A percentile compares a stretch with the other conserved stretches of the same genome.
These are phyloP conservation scores for Pezicula radicicola DNA, from an alignment of 2,329 filamentous ascomycete genomes.

Conservation along the genomic window DNA sequence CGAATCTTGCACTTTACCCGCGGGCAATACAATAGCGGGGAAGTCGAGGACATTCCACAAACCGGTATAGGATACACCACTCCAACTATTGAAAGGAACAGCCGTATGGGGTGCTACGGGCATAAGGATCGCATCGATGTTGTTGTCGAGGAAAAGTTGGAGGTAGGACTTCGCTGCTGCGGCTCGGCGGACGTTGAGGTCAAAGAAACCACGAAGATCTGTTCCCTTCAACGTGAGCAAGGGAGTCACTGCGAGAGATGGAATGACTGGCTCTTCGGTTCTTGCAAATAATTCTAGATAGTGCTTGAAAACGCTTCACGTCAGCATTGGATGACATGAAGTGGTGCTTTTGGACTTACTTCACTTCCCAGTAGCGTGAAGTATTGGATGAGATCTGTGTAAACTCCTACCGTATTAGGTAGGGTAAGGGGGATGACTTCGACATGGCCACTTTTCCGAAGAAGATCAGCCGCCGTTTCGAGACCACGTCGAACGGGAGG, in stretches of 20 bases:
- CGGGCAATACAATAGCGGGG: conserved; percentile 49
- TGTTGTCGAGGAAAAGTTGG: conserved; percentile 19
- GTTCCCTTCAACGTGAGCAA: conserved; percentile 16
- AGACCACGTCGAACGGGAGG: conserved; percentile 45
- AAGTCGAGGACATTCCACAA: conserved; percentile 58
- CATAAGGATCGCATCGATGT: conserved; percentile 49
- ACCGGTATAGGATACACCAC: conserved; percentile 49
- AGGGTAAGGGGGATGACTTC: conserved; percentile 55
- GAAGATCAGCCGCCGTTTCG: conserved; percentile 31
- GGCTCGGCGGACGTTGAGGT: conserved; percentile 22
- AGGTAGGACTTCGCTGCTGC: conserved; percentile 21
- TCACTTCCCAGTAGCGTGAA: conserved; percentile 12
- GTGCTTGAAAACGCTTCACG: conserved; percentile 33
- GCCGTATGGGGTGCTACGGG: conserved; percentile 49
- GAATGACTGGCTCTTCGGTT: conserved; percentile 46
- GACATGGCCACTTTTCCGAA: conserved; percentile 38
- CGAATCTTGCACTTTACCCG: conserved; percentile 25
- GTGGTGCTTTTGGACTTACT: conserved; percentile 23
- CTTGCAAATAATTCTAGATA: conserved; percentile 40
- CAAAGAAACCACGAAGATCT: conserved; percentile 19
- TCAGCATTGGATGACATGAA: conserved; percentile 40
- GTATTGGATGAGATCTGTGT: conserved; percentile 38
- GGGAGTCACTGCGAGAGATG: conserved; percentile 39
- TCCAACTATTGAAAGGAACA: conserved; percentile 38
- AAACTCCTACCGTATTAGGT: conserved; percentile 35